Base-by-base conservation (phyloP, 2,329 filamentous ascomycete genomes). In the Colletotrichum somersetense region DNA sequence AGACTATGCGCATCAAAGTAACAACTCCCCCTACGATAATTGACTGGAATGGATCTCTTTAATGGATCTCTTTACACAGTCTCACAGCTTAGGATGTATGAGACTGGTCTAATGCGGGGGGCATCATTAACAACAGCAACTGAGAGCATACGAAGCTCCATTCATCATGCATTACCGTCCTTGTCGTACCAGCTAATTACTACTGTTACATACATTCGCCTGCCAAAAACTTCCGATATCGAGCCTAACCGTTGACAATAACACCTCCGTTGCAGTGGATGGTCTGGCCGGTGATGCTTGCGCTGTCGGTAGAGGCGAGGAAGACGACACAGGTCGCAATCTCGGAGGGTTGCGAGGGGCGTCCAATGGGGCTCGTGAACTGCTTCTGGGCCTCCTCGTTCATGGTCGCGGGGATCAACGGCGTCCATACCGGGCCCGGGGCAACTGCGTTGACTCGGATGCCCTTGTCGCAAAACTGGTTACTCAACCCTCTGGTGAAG, bases 301-400 rank as follows among this genome's bases (percentile, higher is more conserved):
- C 91, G 78, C 91, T 93, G 79, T 96, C 93, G 71, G 87, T 84
- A 63, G 90, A 91, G 0, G 93, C 93, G 75, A 97, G 83, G 81
- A 96, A 96, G 5, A 96, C 93, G 69, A 95, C 92, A 77, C 91
- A 94, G 0, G 92, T 92, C 0, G 93, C 93, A 73, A 96, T 92
- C 85, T 97, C 94, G 67, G 89, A 93, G 2, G 93, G 94, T 81
- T 96, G 93, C 2, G 89, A 91, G 0, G 93, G 92, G 26, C 94
- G 85, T 5, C 93, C 93, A 85, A 96, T 94, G 0, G 93, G 93
- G 30, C 88, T 87, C 2, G 86, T 88, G 80, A 96, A 96, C 73
- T 92, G 83, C 81, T 94, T 89, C 81, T 94, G 89, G 0, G 91
- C 91, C 74, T 91, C 84, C 2, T 90, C 85, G 66, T 84, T 88